A percentile compares a stretch with the other conserved stretches of the same genome.
Evolutionary conservation across 1,139 yeast species (phyloP).

Genomic region (Pichia sp.): DNA sequence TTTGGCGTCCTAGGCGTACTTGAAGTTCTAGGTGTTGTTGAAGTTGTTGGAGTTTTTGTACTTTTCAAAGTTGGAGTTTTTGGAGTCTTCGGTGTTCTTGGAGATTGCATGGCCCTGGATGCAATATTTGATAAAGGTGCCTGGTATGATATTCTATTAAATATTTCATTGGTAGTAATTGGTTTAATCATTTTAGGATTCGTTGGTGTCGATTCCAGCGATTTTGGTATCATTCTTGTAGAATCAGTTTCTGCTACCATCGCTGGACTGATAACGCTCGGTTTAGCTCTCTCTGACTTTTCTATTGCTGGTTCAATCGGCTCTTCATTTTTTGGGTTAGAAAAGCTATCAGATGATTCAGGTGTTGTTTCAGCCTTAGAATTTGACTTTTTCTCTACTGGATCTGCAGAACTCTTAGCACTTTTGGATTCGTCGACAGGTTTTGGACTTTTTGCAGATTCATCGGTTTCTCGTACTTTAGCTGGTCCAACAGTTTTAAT

Average conservation of each 20-base stretch:
- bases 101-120: background rate
- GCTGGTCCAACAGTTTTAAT: background rate
- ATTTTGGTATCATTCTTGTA: background rate
- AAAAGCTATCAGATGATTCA: background rate
- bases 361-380: background rate
- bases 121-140: slow-evolving; percentile 30
- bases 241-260: background rate
- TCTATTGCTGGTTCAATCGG: background rate
- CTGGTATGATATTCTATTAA: background rate
- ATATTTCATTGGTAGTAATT: background rate
- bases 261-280: background rate
- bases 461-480: background rate
- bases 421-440: background rate
- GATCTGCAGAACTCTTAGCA: background rate
- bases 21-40: background rate
- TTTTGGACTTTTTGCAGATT: background rate
- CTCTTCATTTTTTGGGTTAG: background rate
- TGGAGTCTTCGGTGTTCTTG: background rate
- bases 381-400: background rate
- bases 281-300: background rate
- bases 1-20: background rate
- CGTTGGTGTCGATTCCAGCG: background rate
- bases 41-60: background rate
- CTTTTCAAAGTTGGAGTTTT: background rate
- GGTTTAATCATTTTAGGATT: background rate